These are phyloP conservation scores for Aphanomyces stellatus DNA, from an alignment of 352 stramenopile genomes.

Conservation along the genomic window DNA sequence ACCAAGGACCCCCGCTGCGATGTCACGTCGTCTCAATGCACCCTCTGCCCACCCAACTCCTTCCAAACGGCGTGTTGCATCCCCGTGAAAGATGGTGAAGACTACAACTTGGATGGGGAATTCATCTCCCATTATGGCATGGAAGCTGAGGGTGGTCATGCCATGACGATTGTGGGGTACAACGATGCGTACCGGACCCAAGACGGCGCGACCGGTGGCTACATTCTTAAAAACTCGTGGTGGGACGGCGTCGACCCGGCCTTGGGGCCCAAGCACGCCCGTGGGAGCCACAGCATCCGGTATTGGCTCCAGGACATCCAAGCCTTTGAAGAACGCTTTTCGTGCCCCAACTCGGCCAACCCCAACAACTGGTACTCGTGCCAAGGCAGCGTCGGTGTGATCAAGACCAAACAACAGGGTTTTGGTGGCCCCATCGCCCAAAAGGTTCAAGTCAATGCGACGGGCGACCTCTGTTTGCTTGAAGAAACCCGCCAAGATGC, in stretches of 20 bases:
- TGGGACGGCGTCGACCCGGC: slow-evolving; percentile 52
- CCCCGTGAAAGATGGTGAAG: slow-evolving; percentile 31
- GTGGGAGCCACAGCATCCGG: slow-evolving; percentile 55
- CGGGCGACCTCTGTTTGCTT: slow-evolving; percentile 39
- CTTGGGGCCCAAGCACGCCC: slow-evolving; percentile 47
- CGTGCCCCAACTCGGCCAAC: slow-evolving; percentile 65
- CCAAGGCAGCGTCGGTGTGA: slow-evolving; percentile 45
- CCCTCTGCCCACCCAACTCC: slow-evolving; percentile 31
- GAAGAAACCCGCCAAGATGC: slow-evolving; percentile 49
- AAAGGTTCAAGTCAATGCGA: neutral
- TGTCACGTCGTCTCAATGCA: slow-evolving; percentile 36
- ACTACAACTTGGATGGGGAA: slow-evolving; percentile 68
- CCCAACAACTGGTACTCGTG: slow-evolving; percentile 69
- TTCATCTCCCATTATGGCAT: slow-evolving; percentile 50
- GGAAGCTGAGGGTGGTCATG: slow-evolving; percentile 43
- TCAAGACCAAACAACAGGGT: slow-evolving; percentile 28
- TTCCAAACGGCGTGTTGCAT: slow-evolving; percentile 44
- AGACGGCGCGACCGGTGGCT: slow-evolving; percentile 52
- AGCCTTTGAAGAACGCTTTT: slow-evolving; percentile 54
- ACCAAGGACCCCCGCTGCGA: slow-evolving; percentile 43
- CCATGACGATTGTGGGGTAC: slow-evolving; percentile 61
- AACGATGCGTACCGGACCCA: slow-evolving; percentile 53
- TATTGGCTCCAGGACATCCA: slow-evolving; percentile 66
- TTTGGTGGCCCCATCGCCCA: slow-evolving; percentile 27
- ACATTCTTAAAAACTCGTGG: slow-evolving; percentile 78